A percentile compares a stretch with the other conserved stretches of the same genome.
Conservation (phyloP, 106 monocot genomes). For the Chionographis japonica region DNA sequence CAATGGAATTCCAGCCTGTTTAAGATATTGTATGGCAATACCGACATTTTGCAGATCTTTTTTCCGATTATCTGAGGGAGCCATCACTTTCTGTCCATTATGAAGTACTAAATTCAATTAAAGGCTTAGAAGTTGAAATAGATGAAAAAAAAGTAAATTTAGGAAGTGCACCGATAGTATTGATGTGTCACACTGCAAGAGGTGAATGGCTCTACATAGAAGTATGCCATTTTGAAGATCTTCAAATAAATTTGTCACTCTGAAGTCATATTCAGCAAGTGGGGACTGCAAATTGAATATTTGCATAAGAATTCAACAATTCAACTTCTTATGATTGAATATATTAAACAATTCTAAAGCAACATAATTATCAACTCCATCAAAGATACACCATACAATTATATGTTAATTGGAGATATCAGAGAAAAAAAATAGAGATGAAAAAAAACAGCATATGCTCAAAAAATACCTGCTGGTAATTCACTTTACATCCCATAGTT, state of each 20-base stretch:
- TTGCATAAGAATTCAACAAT: background rate
- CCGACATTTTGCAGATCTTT: conserved; percentile 54
- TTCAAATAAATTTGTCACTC: conserved; percentile 43
- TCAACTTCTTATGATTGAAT: background rate
- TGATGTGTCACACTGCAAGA: conserved; percentile 42
- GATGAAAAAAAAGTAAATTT: background rate
- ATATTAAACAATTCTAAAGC: background rate
- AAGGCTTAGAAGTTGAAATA: background rate
- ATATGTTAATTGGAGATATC: background rate
- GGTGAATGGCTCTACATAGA: conserved; percentile 56
- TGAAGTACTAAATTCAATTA: background rate
- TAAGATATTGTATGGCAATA: conserved; percentile 34
- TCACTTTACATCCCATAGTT: conserved; percentile 47
- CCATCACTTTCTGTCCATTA: conserved; percentile 35
- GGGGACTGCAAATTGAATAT: conserved; percentile 20
- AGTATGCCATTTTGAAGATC: conserved; percentile 66
- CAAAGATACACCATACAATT: conserved; percentile 4
- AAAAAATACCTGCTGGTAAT: conserved; percentile 45
- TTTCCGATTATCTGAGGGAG: conserved; percentile 46
- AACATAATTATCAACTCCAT: background rate
- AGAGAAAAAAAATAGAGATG: background rate
- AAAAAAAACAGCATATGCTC: background rate
- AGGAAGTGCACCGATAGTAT: conserved; percentile 35
- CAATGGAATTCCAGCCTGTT: conserved; percentile 36
- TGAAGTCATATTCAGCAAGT: conserved; percentile 48